phyloP scores from a whole-genome alignment of 768 basidiomycete species.

The Cystoderma amianthinum region DNA sequence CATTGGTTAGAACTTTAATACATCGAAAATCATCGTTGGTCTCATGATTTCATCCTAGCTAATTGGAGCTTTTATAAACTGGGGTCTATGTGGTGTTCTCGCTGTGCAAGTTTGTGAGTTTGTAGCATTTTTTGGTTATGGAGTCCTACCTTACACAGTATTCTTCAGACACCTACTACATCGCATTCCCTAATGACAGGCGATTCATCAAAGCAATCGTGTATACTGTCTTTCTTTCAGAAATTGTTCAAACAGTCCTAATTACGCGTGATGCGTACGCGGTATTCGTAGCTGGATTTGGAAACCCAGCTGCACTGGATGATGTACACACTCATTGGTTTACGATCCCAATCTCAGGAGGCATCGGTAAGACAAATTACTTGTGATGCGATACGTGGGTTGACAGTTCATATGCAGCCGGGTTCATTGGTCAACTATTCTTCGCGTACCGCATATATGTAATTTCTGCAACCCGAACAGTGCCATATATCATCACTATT shows the following conservation, averaged over 20 bases:
- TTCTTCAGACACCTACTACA: conserved; percentile 17
- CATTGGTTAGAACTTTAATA: conserved; percentile 10
- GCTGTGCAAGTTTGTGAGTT: conserved; percentile 12
- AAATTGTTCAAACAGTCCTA: conserved; percentile 16
- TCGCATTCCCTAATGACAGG: conserved; percentile 22
- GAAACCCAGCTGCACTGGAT: conserved; percentile 8
- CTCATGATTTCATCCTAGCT: conserved; percentile 9
- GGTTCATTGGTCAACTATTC: conserved; percentile 21
- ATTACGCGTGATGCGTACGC: conserved; percentile 16
- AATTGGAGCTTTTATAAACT: conserved; percentile 15
- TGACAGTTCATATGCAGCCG: conserved; percentile 10
- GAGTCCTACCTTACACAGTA: not conserved
- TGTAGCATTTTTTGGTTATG: conserved; percentile 3
- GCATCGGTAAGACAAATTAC: conserved; percentile 14
- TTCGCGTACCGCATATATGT: conserved; percentile 22
- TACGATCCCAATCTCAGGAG: conserved; percentile 20
- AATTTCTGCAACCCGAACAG: conserved; percentile 12
- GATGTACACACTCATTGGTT: conserved; percentile 14
- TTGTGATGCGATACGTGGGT: not conserved
- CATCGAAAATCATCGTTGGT: not conserved
- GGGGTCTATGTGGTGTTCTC: conserved; percentile 17
- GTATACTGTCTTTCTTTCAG: conserved; percentile 14
- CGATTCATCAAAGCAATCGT: conserved; percentile 14
- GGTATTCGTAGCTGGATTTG: conserved; percentile 11
- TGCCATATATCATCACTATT: conserved; percentile 13